Evolutionary conservation across 2,329 filamentous ascomycete genomes (phyloP).

Genomic region (Sporothrix sp.): DNA sequence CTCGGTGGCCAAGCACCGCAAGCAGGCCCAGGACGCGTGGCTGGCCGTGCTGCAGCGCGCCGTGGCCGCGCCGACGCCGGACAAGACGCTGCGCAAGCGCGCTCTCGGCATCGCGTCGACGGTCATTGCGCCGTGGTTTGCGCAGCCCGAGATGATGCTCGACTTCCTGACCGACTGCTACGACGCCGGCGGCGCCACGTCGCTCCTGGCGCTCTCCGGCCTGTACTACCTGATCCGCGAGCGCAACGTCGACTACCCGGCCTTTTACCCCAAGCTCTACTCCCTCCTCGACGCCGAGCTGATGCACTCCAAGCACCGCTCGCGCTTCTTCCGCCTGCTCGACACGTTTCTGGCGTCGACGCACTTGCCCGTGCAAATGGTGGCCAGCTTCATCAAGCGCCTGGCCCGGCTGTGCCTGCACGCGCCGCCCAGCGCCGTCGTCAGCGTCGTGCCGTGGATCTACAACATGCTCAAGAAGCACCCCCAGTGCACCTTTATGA

Average conservation of each 20-base stretch:
- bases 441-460: constrained; percentile 81
- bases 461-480: constrained; percentile 92
- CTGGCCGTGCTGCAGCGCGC: constrained; percentile 61
- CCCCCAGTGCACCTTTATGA: constrained; percentile 88
- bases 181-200: constrained; percentile 73
- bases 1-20: constrained; percentile 63
- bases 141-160: constrained; percentile 77
- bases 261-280: constrained; percentile 90
- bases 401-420: constrained; percentile 75
- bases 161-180: constrained; percentile 97
- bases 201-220: constrained; percentile 79
- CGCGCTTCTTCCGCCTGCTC: constrained; percentile 82
- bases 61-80: constrained; percentile 33
- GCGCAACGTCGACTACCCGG: constrained; percentile 90
- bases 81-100: constrained; percentile 65
- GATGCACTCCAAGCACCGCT: constrained; percentile 88
- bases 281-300: constrained; percentile 78
- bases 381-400: constrained; percentile 96
- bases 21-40: constrained; percentile 79
- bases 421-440: constrained; percentile 80
- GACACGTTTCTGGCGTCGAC: constrained; percentile 86
- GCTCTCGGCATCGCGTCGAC: constrained; percentile 66
- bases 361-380: constrained; percentile 80
- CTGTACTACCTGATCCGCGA: constrained; percentile 91
- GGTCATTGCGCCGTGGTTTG: constrained; percentile 81